These are phyloP conservation scores for Ophiostoma novo-ulmi DNA, from an alignment of 2,329 filamentous ascomycete species.

Conservation along the genomic window DNA sequence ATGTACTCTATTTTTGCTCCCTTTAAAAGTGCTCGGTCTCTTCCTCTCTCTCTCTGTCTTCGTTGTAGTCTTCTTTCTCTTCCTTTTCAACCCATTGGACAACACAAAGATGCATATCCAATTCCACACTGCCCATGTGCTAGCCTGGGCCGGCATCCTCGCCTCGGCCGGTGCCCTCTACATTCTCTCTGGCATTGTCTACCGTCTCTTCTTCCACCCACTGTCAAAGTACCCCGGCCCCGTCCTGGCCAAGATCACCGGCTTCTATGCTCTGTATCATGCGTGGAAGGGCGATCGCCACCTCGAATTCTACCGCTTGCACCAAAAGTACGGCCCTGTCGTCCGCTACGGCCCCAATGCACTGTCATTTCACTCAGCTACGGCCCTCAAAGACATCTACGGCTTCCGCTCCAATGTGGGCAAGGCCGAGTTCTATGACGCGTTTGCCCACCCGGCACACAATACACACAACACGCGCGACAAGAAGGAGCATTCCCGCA, in stretches of 20 bases:
- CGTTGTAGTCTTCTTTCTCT: not conserved
- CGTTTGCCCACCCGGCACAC: constrained; percentile 63
- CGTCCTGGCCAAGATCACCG: constrained; percentile 57
- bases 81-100: not conserved
- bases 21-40: not conserved
- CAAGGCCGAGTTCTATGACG: constrained; percentile 69
- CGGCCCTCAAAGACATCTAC: constrained; percentile 62
- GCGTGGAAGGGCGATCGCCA: constrained; percentile 71
- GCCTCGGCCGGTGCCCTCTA: not conserved
- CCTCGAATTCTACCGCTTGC: constrained; percentile 64
- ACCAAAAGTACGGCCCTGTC: constrained; percentile 64
- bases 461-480: constrained; percentile 71
- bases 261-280: constrained; percentile 64
- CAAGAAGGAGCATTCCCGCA: constrained; percentile 63
- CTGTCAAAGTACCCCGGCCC: constrained; percentile 62
- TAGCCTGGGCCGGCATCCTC: constrained; percentile 6
- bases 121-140: not conserved
- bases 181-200: constrained; percentile 40
- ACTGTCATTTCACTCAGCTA: constrained; percentile 69
- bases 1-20: too few relatives aligned
- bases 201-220: constrained; percentile 59
- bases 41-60: not conserved
- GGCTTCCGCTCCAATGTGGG: constrained; percentile 58
- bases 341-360: constrained; percentile 77
- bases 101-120: not conserved